Base-by-base conservation (phyloP, 805 yeast species). In the Saturnispora gosingensis region DNA sequence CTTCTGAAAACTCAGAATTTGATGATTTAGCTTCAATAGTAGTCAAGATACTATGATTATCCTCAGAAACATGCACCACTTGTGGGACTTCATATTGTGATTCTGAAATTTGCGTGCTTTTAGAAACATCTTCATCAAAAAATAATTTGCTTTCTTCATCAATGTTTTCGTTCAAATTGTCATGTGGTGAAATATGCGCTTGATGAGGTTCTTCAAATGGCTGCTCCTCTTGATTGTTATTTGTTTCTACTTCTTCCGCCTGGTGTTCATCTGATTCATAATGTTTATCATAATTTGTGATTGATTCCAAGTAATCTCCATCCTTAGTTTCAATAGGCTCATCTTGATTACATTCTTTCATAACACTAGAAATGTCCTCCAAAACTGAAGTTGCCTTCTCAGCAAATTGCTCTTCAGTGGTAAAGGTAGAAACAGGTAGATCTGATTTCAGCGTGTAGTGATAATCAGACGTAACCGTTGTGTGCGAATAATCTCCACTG, bases 401-500 rank as follows among this genome's bases (percentile, higher is more conserved):
- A 46, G 16, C 5, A 10, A 47, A 28, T 39, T 38, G 34, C 15
- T 39, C 43, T 10, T 43, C 39, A 15, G 46, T 16, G 11, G 51
- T 34, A 13, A 24, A 20, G 7, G 49, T 36, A 15, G 44, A 5
- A 20, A 36, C 3, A 24, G 50, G 39, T 11, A 44, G 20, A 2
- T 47, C 45, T 5, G 32, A 8, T 5, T 43, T n/a, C 5, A 11
- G 11, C 3, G 28, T 10, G 8, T 18, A 7, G 20, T 32, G 10
- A 24, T 10, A 4, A 22, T 34, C n/a, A 6, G 30, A 11, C 20
- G 30, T 32, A 48, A 24, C 22, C 3, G 43, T 20, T 9, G 44
- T 34, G 4, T 38, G 44, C 6, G 51, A 20, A 16, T 36, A 15
- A n/a, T 53, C 52, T 13, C 27, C 51, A 49, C 47, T 49, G 20